A percentile compares a stretch with the other conserved stretches of the same genome.
These are phyloP conservation scores for Mortierella hygrophila DNA, from an alignment of 192 early-diverging fungal species.

Conservation along the genomic window DNA sequence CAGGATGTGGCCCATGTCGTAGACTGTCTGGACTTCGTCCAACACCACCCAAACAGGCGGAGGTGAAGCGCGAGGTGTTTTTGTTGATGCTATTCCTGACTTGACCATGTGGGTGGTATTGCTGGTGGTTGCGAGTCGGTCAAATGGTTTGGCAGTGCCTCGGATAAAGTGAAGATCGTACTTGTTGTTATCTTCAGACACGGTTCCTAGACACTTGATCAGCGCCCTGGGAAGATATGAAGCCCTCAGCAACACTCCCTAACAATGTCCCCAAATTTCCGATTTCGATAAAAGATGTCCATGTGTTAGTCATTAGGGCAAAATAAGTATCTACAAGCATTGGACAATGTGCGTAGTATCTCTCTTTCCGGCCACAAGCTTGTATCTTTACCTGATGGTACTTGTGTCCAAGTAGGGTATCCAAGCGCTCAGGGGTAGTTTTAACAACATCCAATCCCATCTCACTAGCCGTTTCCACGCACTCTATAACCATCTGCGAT, in stretches of 20 bases:
- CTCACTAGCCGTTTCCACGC: background rate
- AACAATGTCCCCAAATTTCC: background rate
- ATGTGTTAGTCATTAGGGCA: background rate
- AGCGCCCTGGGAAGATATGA: constrained; percentile 5
- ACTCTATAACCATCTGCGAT: background rate
- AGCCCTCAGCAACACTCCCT: constrained; percentile 62
- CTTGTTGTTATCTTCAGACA: constrained; percentile 4
- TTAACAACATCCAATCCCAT: constrained; percentile 20
- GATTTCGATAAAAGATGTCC: background rate
- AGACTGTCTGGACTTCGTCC: constrained; percentile 59
- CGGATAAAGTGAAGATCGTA: background rate
- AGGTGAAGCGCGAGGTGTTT: background rate
- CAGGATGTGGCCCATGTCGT: constrained; percentile 76
- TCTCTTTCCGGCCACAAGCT: background rate
- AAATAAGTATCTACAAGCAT: background rate
- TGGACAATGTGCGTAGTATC: too few relatives aligned
- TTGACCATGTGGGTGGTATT: background rate
- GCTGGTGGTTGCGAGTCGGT: background rate
- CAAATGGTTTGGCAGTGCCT: background rate
- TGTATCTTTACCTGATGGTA: constrained; percentile 53
- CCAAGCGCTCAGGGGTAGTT: constrained; percentile 40
- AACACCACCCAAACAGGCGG: constrained; percentile 60
- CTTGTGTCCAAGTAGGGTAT: constrained; percentile 46
- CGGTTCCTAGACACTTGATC: background rate
- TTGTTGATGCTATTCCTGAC: background rate